A percentile compares a stretch with the other conserved stretches of the same genome.
Conservation (phyloP, 306 rosid genomes). For the Astragalus membranaceus region DNA sequence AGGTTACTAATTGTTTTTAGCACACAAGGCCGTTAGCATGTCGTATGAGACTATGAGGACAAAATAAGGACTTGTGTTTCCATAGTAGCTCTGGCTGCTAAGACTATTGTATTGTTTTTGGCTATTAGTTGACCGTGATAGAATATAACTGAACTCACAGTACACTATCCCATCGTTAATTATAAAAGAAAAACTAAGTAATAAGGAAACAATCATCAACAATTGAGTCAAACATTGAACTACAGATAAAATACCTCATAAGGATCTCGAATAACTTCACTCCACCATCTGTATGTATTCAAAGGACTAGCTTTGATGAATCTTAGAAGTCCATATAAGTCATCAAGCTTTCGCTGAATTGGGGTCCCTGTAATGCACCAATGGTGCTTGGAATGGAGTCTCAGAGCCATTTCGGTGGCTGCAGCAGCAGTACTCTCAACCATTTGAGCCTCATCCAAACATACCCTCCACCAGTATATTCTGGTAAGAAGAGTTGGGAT, state of each 20-base stretch:
- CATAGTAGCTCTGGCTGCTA: background rate
- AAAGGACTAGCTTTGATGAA: slow-evolving; percentile 83
- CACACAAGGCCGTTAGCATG: slow-evolving; percentile 2
- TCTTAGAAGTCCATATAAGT: slow-evolving; percentile 74
- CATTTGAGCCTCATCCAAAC: slow-evolving; percentile 99
- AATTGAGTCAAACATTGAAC: slow-evolving; percentile 3
- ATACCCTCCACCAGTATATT: slow-evolving; percentile 96
- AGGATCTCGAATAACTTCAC: slow-evolving; percentile 85
- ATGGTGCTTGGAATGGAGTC: slow-evolving; percentile 67
- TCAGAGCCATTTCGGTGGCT: slow-evolving; percentile 89
- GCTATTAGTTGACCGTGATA: background rate
- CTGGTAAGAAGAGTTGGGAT: slow-evolving; percentile 87
- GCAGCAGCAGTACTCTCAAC: slow-evolving; percentile 84
- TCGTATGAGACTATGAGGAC: slow-evolving; percentile 5
- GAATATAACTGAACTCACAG: slow-evolving; percentile 2
- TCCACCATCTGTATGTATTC: slow-evolving; percentile 80
- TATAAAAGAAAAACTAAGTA: background rate
- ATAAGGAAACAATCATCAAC: background rate
- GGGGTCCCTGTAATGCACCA: slow-evolving; percentile 99
- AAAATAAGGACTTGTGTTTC: background rate
- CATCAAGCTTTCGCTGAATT: slow-evolving; percentile 88
- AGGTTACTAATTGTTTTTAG: background rate
- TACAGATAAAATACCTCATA: slow-evolving; percentile 59
- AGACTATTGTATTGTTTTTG: background rate
- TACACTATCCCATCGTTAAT: background rate